These are phyloP conservation scores for Meripilus lineatus DNA, from an alignment of 1,284 basidiomycete species.

Conservation along the genomic window DNA sequence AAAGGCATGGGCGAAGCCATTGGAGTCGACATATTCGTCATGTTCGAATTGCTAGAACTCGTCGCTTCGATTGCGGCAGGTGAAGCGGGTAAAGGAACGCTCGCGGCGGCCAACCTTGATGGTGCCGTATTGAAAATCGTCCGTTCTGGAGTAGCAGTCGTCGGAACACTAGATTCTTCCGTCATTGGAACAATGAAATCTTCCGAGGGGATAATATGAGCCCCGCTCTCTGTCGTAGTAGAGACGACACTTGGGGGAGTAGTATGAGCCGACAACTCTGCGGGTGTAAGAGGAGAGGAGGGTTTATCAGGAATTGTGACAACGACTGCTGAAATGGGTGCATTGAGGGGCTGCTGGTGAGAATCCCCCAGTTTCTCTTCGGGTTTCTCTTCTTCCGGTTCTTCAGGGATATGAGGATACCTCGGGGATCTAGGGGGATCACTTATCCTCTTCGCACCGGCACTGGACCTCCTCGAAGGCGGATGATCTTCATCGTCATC, in stretches of 20 bases:
- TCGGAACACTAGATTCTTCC: conserved; percentile 31
- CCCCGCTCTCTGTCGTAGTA: too few relatives aligned
- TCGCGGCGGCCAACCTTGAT: background rate
- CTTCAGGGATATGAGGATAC: conserved; percentile 58
- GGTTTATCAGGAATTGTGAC: conserved; percentile 2
- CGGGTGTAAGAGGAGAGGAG: conserved; percentile 5
- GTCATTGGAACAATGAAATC: conserved; percentile 28
- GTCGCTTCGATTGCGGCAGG: background rate
- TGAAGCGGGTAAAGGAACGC: background rate
- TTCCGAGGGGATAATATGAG: conserved; percentile 28
- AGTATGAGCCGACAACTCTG: conserved; percentile 8
- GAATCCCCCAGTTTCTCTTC: conserved; percentile 10
- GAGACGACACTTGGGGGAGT: conserved; percentile 17
- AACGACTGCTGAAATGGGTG: background rate
- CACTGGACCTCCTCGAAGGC: conserved; percentile 20
- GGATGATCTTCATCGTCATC: conserved; percentile 57
- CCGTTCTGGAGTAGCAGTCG: conserved; percentile 38
- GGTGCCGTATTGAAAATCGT: conserved; percentile 28
- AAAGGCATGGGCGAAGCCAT: background rate
- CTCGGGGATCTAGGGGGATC: conserved; percentile 27
- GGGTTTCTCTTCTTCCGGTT: conserved; percentile 50
- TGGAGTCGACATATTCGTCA: background rate
- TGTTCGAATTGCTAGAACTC: background rate
- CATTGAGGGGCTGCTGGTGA: background rate
- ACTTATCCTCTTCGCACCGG: conserved; percentile 12